These are phyloP conservation scores for Sideroxylon spinosum DNA, from an alignment of 179 eudicot species.

Conservation along the genomic window DNA sequence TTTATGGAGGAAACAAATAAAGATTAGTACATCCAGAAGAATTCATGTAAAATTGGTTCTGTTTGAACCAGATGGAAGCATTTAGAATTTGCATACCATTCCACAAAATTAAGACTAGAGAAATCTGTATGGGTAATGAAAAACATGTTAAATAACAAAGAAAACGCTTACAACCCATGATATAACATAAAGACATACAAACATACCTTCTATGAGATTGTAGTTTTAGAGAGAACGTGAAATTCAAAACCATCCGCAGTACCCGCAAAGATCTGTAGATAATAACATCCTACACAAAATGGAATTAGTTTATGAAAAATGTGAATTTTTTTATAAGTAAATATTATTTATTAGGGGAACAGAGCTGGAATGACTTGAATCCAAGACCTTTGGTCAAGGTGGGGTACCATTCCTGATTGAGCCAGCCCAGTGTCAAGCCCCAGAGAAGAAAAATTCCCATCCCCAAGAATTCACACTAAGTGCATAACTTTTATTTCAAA, in stretches of 20 bases:
- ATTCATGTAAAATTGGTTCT: background rate
- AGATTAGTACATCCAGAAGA: background rate
- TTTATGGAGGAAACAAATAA: too few species aligned
- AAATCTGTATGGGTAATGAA: conserved; percentile 5
- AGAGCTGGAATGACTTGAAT: too few species aligned
- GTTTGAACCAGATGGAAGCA: background rate
- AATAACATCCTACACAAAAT: conserved; percentile 55
- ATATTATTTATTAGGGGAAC: too few species aligned
- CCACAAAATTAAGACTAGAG: background rate
- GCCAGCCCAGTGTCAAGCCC: too few species aligned
- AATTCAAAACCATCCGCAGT: conserved; percentile 45
- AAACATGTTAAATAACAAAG: background rate
- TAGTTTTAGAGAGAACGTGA: conserved; percentile 30
- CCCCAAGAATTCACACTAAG: too few species aligned
- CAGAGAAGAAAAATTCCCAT: too few species aligned
- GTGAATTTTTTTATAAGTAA: too few species aligned
- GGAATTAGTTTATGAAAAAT: background rate
- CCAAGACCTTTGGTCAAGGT: too few species aligned
- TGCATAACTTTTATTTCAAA: too few species aligned
- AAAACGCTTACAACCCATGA: background rate
- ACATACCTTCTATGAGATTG: conserved; percentile 43
- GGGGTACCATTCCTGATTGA: too few species aligned
- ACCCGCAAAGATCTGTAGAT: conserved; percentile 60
- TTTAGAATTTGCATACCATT: background rate
- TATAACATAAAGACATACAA: background rate